Percentiles rank a stretch among this genome's conserved stretches.
phyloP scores from a whole-genome alignment of 768 basidiomycete species.

The Hericium coralloides region DNA sequence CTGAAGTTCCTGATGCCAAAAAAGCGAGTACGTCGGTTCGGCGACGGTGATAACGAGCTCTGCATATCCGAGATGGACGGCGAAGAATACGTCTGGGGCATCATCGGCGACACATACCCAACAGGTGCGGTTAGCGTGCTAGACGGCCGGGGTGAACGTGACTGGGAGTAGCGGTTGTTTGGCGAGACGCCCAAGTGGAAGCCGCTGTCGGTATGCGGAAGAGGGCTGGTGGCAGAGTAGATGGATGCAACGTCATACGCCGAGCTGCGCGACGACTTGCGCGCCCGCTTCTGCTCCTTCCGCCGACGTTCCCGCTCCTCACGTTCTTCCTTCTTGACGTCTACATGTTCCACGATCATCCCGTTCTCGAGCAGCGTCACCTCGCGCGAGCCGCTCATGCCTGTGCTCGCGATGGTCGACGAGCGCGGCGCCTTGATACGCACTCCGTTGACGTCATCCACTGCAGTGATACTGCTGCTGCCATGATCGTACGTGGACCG shows the following conservation, averaged over 20 bases:
- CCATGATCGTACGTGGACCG: slow-evolving; percentile 70
- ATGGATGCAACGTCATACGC: slow-evolving; percentile 64
- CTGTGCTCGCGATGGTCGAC: slow-evolving; percentile 22
- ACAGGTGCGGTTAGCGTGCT: slow-evolving; percentile 53
- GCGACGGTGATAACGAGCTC: slow-evolving; percentile 59
- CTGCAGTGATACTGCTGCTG: slow-evolving; percentile 30
- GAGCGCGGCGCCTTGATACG: slow-evolving; percentile 60
- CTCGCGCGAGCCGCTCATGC: slow-evolving; percentile 48
- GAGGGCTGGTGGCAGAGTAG: slow-evolving; percentile 55
- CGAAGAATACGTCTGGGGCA: slow-evolving; percentile 65
- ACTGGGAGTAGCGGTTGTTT: slow-evolving; percentile 5
- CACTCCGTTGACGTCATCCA: slow-evolving; percentile 53
- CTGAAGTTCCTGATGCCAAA: slow-evolving; percentile 69
- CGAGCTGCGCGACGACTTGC: slow-evolving; percentile 69
- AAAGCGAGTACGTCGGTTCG: slow-evolving; percentile 60
- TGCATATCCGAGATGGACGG: slow-evolving; percentile 68
- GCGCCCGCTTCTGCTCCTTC: slow-evolving; percentile 58
- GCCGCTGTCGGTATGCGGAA: slow-evolving; percentile 48
- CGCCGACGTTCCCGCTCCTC: slow-evolving; percentile 64
- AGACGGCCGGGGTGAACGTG: slow-evolving; percentile 33
- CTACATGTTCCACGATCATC: slow-evolving; percentile 82
- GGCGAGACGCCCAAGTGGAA: slow-evolving; percentile 34
- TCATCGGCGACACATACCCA: slow-evolving; percentile 41
- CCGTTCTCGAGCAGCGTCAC: slow-evolving; percentile 81
- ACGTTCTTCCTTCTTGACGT: slow-evolving; percentile 70